phyloP scores from a whole-genome alignment of 1,284 basidiomycete species.

The Rhodotorula mucilaginosa region DNA sequence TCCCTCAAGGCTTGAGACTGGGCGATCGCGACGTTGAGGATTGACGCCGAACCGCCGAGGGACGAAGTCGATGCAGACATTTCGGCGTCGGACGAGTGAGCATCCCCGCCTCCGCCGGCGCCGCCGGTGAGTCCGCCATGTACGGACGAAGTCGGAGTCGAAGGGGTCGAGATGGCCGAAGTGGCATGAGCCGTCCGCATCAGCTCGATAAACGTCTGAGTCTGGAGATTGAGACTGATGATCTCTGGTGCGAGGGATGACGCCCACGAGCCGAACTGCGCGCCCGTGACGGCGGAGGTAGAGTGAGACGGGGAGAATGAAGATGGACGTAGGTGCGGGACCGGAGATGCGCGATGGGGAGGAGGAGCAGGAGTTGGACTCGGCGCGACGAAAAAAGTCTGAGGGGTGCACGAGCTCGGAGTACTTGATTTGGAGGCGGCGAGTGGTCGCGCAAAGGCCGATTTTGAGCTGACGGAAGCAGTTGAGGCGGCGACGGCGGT shows the following conservation, averaged over 20 bases:
- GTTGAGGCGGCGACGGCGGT: constrained; percentile 35
- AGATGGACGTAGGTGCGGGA: background rate
- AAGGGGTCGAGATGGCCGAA: constrained; percentile 39
- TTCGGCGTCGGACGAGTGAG: constrained; percentile 14
- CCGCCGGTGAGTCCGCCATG: constrained; percentile 14
- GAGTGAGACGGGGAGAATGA: background rate
- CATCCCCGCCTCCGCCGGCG: constrained; percentile 20
- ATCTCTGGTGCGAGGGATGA: constrained; percentile 62
- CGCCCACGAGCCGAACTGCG: constrained; percentile 30
- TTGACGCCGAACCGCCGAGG: constrained; percentile 30
- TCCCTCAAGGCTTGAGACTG: constrained; percentile 59
- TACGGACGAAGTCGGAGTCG: constrained; percentile 32
- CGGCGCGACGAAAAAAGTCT: constrained; percentile 32
- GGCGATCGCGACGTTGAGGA: constrained; percentile 41
- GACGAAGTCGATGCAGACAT: constrained; percentile 38
- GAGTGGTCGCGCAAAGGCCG: background rate
- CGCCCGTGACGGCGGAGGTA: constrained; percentile 17
- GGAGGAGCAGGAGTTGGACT: background rate
- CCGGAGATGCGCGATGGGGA: background rate
- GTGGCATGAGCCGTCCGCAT: constrained; percentile 67
- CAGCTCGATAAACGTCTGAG: constrained; percentile 76
- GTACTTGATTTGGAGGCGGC: background rate
- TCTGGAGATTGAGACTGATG: constrained; percentile 74
- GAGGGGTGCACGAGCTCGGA: constrained; percentile 7
- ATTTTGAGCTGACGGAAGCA: background rate